Conservation (phyloP, 345 rosid genomes). For the Camelina laxa region DNA sequence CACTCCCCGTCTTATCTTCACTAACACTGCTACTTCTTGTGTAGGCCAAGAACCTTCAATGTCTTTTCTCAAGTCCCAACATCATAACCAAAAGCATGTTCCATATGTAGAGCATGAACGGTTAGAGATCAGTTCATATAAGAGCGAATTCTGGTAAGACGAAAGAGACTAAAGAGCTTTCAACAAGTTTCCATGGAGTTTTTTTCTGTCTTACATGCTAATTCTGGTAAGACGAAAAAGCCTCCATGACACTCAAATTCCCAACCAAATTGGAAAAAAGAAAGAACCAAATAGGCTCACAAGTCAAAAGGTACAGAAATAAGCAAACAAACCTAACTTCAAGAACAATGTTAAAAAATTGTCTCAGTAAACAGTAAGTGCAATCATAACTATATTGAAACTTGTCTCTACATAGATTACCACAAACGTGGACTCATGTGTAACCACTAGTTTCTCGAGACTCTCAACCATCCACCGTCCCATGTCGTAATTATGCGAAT, state of each 20-base stretch:
- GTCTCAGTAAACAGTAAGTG: not conserved
- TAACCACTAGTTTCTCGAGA: slow-evolving; percentile 36
- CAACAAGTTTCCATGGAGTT: no score
- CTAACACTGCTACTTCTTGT: no score
- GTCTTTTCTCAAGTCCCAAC: not conserved
- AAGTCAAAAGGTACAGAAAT: no score
- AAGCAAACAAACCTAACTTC: not conserved
- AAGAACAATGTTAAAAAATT: not conserved
- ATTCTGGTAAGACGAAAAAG: no score
- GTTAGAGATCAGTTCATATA: no score
- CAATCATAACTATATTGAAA: not conserved
- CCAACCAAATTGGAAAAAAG: not conserved
- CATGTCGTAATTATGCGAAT: slow-evolving; percentile 26
- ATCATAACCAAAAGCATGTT: not conserved
- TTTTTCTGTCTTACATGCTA: no score
- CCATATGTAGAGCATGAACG: no score
- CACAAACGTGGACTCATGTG: slow-evolving; percentile 37
- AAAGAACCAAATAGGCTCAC: not conserved
- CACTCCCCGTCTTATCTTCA: no score
- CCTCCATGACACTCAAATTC: not conserved
- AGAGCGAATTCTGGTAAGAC: not conserved
- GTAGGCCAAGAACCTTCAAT: not conserved
- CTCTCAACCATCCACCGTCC: slow-evolving; percentile 25
- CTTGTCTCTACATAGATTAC: not conserved
- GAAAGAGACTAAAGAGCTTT: no score